Evolutionary conservation across 2,329 filamentous ascomycete species (phyloP).

Genomic region (Cryphonectria parasitica): DNA sequence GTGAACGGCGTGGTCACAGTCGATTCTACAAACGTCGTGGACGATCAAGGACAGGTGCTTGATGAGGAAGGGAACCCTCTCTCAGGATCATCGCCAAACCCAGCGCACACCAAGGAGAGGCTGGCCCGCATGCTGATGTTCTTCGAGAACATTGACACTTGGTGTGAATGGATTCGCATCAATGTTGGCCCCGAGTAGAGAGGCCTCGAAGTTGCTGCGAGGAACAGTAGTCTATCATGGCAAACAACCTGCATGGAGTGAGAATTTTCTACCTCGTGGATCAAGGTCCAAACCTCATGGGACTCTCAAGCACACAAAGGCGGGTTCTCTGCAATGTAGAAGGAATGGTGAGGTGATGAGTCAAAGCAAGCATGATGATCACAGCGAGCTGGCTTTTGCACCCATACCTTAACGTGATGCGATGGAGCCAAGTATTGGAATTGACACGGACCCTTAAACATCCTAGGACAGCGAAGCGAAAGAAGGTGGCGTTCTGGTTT

Average conservation of each 20-base stretch:
- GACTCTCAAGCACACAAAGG: background rate
- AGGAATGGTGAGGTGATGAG: background rate
- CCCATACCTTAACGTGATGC: background rate
- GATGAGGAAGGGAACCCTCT: constrained; percentile 40
- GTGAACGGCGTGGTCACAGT: constrained; percentile 63
- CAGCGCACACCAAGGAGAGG: constrained; percentile 41
- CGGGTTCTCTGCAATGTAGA: background rate
- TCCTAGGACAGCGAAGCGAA: background rate
- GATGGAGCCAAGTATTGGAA: background rate
- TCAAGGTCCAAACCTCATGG: background rate
- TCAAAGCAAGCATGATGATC: background rate
- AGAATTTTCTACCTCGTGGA: background rate
- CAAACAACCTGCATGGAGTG: background rate
- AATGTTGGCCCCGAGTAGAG: constrained; percentile 33
- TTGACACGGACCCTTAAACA: background rate
- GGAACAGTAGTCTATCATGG: background rate
- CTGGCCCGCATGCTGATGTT: constrained; percentile 52
- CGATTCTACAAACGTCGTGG: constrained; percentile 59
- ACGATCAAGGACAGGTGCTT: constrained; percentile 27
- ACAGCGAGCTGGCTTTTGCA: background rate
- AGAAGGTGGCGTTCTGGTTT: constrained; percentile 3
- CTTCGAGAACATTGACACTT: constrained; percentile 56
- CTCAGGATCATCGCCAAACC: constrained; percentile 19
- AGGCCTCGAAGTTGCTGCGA: background rate
- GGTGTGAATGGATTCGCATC: constrained; percentile 57